Evolutionary conservation across 345 rosid species (phyloP).

Genomic region (Abelmoschus esculentus): DNA sequence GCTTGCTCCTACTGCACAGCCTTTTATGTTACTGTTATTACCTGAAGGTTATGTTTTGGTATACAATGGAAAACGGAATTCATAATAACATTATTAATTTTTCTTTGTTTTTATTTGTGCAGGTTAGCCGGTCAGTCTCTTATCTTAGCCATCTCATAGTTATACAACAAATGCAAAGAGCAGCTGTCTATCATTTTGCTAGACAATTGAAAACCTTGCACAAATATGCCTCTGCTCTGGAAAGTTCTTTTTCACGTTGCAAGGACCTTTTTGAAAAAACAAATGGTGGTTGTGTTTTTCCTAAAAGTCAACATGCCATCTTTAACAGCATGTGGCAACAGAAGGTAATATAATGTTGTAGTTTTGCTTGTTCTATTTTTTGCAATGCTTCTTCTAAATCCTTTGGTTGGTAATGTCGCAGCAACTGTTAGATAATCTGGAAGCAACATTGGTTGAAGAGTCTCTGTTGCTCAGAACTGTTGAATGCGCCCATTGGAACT

Average conservation of each 20-base stretch:
- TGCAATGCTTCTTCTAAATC: background rate
- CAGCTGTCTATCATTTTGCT: conserved; percentile 49
- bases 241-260: conserved; percentile 30
- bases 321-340: conserved; percentile 68
- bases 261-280: conserved; percentile 10
- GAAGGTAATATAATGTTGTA: conserved; percentile 43
- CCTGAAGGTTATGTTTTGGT: background rate
- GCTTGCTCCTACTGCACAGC: background rate
- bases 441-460: conserved; percentile 48
- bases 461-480: conserved; percentile 50
- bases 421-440: conserved; percentile 66
- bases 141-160: conserved; percentile 73
- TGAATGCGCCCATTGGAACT: conserved; percentile 41
- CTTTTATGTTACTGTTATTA: background rate
- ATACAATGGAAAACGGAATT: background rate
- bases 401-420: conserved; percentile 28
- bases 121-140: conserved; percentile 62
- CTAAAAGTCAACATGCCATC: conserved; percentile 42
- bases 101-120: conserved; percentile 20
- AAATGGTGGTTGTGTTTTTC: conserved; percentile 31
- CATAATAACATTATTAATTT: background rate
- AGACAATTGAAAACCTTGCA: conserved; percentile 40
- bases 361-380: background rate
- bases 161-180: conserved; percentile 69
- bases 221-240: conserved; percentile 33